Conservation (phyloP, 306 rosid species). For the Cyamopsis tetragonoloba region DNA sequence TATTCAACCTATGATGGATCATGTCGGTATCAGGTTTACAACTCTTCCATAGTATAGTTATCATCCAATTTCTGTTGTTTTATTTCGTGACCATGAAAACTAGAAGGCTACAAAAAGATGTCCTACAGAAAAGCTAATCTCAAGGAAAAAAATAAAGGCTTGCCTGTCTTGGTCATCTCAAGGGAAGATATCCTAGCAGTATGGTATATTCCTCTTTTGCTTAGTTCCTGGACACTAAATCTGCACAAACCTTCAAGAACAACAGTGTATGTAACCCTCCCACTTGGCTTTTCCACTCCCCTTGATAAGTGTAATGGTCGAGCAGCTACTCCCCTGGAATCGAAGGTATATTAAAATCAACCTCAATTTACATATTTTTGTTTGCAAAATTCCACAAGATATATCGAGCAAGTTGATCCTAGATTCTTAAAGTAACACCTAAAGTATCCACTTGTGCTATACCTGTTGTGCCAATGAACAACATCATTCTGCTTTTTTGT, state of each 20-base stretch:
- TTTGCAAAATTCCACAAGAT: constrained; percentile 3
- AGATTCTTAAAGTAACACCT: constrained; percentile 2
- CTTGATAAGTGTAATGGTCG: constrained; percentile 94
- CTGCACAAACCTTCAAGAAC: constrained; percentile 97
- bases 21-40: neutral
- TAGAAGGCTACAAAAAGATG: neutral
- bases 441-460: constrained; percentile 19
- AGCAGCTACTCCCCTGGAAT: constrained; percentile 92
- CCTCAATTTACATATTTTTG: constrained; percentile 9
- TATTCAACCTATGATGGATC: constrained; percentile 12
- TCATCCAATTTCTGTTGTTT: constrained; percentile 6
- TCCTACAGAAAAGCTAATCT: neutral
- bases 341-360: constrained; percentile 29
- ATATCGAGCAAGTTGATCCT: neutral
- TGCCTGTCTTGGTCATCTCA: constrained; percentile 85
- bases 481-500: constrained; percentile 71
- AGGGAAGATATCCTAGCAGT: constrained; percentile 90
- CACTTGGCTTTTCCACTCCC: constrained; percentile 99
- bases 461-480: constrained; percentile 94
- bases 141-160: constrained; percentile 19
- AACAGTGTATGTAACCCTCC: constrained; percentile 93
- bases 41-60: neutral
- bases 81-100: neutral
- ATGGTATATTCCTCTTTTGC: constrained; percentile 95
- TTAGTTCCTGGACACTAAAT: constrained; percentile 88